Percentiles rank a stretch among this genome's conserved stretches.
Evolutionary conservation across 169 alveolate species (phyloP).

Genomic region (Plasmodium gallinaceum): DNA sequence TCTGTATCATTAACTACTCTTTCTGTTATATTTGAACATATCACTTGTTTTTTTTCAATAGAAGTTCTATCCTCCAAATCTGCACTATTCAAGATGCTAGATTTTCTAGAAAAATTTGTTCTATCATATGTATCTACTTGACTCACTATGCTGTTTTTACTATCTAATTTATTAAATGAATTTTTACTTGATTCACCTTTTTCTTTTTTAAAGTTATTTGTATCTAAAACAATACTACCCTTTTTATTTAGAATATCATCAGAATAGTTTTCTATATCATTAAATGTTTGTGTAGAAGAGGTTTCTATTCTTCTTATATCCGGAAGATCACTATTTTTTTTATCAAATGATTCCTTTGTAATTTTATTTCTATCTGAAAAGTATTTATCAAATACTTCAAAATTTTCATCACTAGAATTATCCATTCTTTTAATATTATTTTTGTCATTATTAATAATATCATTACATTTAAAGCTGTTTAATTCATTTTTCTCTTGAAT

Average conservation of each 20-base stretch:
- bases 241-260: not conserved
- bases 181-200: not conserved
- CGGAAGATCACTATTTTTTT: not conserved
- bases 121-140: not conserved
- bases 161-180: not conserved
- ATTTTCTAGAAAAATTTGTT: not conserved
- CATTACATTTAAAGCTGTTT: not conserved
- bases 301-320: not conserved
- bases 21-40: too few species aligned
- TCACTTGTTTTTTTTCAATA: too few species aligned
- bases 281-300: not conserved
- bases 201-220: not conserved
- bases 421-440: conserved; percentile 5
- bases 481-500: not conserved
- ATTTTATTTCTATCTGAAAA: not conserved
- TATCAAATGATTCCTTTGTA: not conserved
- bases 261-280: not conserved
- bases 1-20: too few species aligned
- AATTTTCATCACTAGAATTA: not conserved
- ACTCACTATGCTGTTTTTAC: not conserved
- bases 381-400: not conserved
- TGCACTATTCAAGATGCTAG: too few species aligned
- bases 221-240: not conserved
- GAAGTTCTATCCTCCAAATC: too few species aligned
- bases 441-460: not conserved